Evolutionary conservation across 140 eudicot species (phyloP).

Genomic region (Cichorium intybus): DNA sequence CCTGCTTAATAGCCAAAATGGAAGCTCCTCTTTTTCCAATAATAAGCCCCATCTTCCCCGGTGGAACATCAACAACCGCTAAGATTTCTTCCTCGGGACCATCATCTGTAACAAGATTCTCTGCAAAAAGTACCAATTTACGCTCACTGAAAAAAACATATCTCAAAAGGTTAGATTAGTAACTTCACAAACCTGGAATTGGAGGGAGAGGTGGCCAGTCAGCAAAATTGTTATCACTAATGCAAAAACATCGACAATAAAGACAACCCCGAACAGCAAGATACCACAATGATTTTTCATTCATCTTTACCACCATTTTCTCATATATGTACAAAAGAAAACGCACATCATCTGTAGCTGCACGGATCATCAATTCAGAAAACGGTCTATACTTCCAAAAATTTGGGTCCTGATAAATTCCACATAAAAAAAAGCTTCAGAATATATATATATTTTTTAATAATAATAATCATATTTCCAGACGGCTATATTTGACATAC

Average conservation of each 20-base stretch:
- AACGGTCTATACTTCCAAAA: conserved; percentile 94
- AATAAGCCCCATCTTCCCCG: conserved; percentile 81
- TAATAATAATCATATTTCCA: background rate
- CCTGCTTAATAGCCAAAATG: conserved; percentile 74
- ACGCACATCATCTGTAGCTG: conserved; percentile 98
- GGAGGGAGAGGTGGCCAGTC: conserved; percentile 94
- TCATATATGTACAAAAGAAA: conserved; percentile 76
- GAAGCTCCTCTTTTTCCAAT: conserved; percentile 86
- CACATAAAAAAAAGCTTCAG: conserved; percentile 13
- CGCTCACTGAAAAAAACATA: background rate
- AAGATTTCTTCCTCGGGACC: conserved; percentile 64
- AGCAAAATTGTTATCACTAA: conserved; percentile 51
- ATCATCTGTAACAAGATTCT: conserved; percentile 35
- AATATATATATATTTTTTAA: background rate
- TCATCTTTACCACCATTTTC: conserved; percentile 83
- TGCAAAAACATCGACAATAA: conserved; percentile 88
- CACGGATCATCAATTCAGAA: conserved; percentile 88
- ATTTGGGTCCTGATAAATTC: conserved; percentile 71
- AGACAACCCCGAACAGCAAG: conserved; percentile 94
- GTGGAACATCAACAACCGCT: conserved; percentile 85
- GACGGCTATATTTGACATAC: conserved; percentile 64
- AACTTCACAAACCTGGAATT: conserved; percentile 57
- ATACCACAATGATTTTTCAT: conserved; percentile 71
- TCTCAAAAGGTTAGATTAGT: background rate
- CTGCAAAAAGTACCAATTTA: conserved; percentile 37